A percentile compares a stretch with the other conserved stretches of the same genome.
These are phyloP conservation scores for Mollisiaceae sp. DNA, from an alignment of 2,329 filamentous ascomycete species.

Conservation along the genomic window DNA sequence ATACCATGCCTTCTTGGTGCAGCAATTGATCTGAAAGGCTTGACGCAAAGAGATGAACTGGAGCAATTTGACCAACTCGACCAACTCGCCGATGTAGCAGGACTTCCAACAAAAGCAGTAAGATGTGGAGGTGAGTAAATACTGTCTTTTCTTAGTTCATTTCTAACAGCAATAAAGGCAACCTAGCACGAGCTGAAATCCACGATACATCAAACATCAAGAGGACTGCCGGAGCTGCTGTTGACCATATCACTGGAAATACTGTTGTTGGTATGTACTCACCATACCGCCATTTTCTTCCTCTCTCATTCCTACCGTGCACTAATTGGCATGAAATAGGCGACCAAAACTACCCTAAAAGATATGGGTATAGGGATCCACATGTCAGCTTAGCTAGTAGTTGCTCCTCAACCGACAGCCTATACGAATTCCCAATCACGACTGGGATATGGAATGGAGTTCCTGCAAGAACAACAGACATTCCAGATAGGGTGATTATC, in stretches of 20 bases:
- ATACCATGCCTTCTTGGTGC: background rate
- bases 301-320: background rate
- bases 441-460: background rate
- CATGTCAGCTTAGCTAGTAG: background rate
- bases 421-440: background rate
- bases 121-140: background rate
- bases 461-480: background rate
- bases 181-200: background rate
- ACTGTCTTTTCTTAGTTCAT: background rate
- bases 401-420: background rate
- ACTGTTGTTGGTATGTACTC: background rate
- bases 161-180: background rate
- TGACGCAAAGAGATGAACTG: background rate
- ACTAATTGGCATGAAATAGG: background rate
- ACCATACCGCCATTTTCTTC: no score
- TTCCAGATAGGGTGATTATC: background rate
- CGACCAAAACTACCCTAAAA: background rate
- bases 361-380: background rate
- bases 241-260: background rate
- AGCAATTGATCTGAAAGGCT: background rate
- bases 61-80: background rate
- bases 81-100: background rate
- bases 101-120: background rate
- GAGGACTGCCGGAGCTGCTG: background rate
- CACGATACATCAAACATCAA: background rate